A percentile compares a stretch with the other conserved stretches of the same genome.
Conservation (phyloP, 805 yeast genomes). For the Candida methanosorbosa region DNA sequence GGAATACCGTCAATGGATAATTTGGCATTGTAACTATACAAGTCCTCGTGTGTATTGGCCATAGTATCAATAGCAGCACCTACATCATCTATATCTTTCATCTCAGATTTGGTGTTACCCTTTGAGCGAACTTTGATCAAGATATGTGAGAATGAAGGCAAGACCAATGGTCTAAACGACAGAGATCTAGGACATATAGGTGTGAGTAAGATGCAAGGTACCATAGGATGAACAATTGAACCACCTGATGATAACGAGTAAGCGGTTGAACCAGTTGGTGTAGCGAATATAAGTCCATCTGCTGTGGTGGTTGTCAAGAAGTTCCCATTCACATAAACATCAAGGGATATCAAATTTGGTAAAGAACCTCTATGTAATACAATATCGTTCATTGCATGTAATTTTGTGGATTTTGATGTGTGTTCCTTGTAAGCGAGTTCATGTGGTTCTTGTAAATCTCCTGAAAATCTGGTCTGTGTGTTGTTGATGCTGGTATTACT, state of each 20-base stretch:
- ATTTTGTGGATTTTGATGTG: conserved; percentile 20
- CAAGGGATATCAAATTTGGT: conserved; percentile 78
- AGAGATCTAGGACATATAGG: conserved; percentile 90
- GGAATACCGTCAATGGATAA: conserved; percentile 81
- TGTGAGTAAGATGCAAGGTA: conserved; percentile 71
- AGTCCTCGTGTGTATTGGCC: too few relatives aligned
- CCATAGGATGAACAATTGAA: conserved; percentile 83
- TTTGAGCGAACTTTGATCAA: conserved; percentile 50
- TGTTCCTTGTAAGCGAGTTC: conserved; percentile 10
- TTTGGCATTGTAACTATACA: conserved; percentile 32
- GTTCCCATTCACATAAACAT: conserved; percentile 77
- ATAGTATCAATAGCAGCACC: conserved; percentile 6
- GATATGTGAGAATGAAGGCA: conserved; percentile 74
- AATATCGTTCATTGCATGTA: conserved; percentile 90
- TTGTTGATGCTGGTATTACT: conserved; percentile 3
- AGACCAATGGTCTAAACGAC: conserved; percentile 79
- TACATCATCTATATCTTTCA: conserved; percentile 3
- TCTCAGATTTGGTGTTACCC: conserved; percentile 27
- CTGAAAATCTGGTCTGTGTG: conserved; percentile 9
- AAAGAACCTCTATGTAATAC: conserved; percentile 81
- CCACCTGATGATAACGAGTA: conserved; percentile 89
- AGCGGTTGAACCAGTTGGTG: conserved; percentile 96
- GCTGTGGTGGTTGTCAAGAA: conserved; percentile 85
- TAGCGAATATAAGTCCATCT: conserved; percentile 77
- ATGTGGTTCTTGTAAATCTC: conserved; percentile 7